A percentile compares a stretch with the other conserved stretches of the same genome.
phyloP scores from a whole-genome alignment of 441 rosid species.

The Erysimum pusillum region DNA sequence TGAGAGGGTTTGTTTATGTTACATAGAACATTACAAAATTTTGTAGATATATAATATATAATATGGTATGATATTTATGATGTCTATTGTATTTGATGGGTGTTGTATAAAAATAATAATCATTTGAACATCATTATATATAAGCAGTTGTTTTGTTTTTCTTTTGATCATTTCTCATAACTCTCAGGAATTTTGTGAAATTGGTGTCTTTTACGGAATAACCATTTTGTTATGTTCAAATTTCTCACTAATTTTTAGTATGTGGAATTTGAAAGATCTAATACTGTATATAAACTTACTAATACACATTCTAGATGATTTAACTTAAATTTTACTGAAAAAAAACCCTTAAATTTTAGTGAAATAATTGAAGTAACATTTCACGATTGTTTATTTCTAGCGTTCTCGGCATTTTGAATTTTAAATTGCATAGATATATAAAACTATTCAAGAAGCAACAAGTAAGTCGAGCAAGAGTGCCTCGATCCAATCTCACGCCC shows the following conservation, averaged over 20 bases:
- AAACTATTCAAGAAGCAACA: neutral
- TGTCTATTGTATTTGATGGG: conserved; percentile 37
- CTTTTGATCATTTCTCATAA: neutral
- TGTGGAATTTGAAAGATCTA: neutral
- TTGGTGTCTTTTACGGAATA: too few relatives aligned
- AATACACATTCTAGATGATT: neutral
- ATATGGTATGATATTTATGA: conserved; percentile 10
- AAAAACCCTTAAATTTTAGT: too few relatives aligned
- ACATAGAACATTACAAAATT: conserved; percentile 42
- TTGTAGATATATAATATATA: conserved; percentile 36
- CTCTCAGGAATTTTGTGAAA: neutral
- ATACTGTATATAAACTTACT: neutral
- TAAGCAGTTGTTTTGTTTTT: neutral
- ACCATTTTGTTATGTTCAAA: neutral
- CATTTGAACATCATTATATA: conserved; percentile 1
- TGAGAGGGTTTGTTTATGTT: conserved; percentile 30
- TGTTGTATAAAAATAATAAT: conserved; percentile 29
- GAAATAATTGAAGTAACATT: neutral
- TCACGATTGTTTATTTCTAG: neutral
- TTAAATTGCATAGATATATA: neutral
- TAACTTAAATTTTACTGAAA: neutral
- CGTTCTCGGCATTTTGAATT: neutral
- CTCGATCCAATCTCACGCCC: conserved; percentile 1
- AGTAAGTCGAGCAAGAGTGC: neutral
- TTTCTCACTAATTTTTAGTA: neutral